A percentile compares a stretch with the other conserved stretches of the same genome.
Evolutionary conservation across 352 stramenopile species (phyloP).

Genomic region (Globisporangium alternatum): DNA sequence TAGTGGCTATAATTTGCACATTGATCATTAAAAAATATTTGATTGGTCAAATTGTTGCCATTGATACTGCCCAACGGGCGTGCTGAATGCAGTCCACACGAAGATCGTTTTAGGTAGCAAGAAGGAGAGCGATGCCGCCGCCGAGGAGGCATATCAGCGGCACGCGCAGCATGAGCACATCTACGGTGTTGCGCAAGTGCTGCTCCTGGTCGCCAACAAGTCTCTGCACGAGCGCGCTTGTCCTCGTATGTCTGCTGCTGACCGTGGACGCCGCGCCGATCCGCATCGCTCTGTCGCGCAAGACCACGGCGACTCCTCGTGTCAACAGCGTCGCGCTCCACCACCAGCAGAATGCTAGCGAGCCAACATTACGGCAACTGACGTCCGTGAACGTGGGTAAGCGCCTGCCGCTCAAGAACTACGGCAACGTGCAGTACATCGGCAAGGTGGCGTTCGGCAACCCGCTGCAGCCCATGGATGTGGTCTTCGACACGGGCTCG

Average conservation of each 20-base stretch:
- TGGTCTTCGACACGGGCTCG: slow-evolving; percentile 82
- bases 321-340: background rate
- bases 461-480: slow-evolving; percentile 54
- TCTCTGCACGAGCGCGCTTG: background rate
- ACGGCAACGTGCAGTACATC: slow-evolving; percentile 85
- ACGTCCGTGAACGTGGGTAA: slow-evolving; percentile 29
- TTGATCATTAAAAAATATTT: background rate
- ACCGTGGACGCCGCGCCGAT: slow-evolving; percentile 19
- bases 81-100: background rate
- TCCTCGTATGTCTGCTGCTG: background rate
- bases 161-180: background rate
- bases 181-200: background rate
- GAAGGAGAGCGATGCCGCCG: background rate
- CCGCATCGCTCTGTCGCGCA: slow-evolving; percentile 30
- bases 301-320: background rate
- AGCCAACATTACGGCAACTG: background rate
- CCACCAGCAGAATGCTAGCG: slow-evolving; percentile 17
- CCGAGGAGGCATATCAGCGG: slow-evolving; percentile 1
- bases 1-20: background rate
- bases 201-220: background rate
- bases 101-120: slow-evolving; percentile 3
- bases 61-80: slow-evolving; percentile 1
- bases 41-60: slow-evolving; percentile 3
- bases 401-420: slow-evolving; percentile 67
- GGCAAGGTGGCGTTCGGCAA: slow-evolving; percentile 70